Base-by-base conservation (phyloP, 108 stramenopile species). In the Conticribra weissflogii region DNA sequence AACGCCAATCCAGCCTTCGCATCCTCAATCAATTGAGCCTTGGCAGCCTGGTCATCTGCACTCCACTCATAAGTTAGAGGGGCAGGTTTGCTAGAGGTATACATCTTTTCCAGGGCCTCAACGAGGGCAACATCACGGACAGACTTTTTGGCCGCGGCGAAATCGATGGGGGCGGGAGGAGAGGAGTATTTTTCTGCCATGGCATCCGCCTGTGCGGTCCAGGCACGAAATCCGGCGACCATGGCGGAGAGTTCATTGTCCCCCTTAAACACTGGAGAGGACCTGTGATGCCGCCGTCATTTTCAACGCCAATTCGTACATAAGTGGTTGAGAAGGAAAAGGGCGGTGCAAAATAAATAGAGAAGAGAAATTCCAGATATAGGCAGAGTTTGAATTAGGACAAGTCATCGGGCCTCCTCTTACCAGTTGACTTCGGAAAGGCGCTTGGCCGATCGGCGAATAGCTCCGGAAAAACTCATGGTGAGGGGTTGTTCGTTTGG, bases 151-250 rank as follows among this genome's bases (percentile, higher is more conserved):
- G 89, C 84, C 50, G 74, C 52, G 54, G 78, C 73, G 68, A 95
- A 95, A 63, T 92, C 94, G 60, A 95, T 83, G 53, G 89, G 80
- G 3, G 85, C 60, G 46, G 94, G 94, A n/a, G 86, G 59, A 8
- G 85, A 76, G n/a, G 82, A 44, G 86, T 89, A 95, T 63, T 90
- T 95, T 41, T 90, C 88, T 25, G 89, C 90, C 80, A 85, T 83
- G 58, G 83, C 71, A 29, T 95, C 94, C 36, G 88, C 86, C 54
- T 83, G 78, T 48, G 91, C 88, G 27, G 87, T 87, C 91, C 91
- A 95, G 5, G 87, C 76, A 22, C 89, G 89, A 82, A 92, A 91
- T 34, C 77, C 60, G 66, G 83, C 81, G 63, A 89, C 89, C 56
- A 83, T 83, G 50, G 89, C 81, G 32, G 86, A 75, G 44, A 91